Base-by-base conservation (phyloP, 2,329 filamentous ascomycete genomes). In the Cercospora zeina region DNA sequence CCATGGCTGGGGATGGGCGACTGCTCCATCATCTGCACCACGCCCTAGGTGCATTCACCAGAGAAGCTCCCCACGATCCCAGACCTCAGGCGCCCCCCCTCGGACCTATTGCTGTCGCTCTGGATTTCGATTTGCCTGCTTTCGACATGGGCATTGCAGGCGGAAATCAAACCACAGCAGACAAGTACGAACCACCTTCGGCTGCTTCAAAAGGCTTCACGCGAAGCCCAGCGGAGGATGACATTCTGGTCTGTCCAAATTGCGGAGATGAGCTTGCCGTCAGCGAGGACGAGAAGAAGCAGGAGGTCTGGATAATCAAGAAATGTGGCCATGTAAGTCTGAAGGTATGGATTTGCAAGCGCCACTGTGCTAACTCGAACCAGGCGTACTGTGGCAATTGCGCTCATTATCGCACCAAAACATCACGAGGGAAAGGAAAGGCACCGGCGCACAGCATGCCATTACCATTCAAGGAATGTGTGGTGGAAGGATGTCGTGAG, bases 301-400 rank as follows among this genome's bases (percentile, higher is more conserved):
- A 90, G 72, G 89, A 96, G 70, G 93, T 97, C 65, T 97, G 93
- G 92, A 89, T 95, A 0, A 83, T 95, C 36, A 96, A 93, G 76
- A 83, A 83, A 56, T 99, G 95, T 74, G 95, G 95, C 67, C 95
- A 99, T 79, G 95, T 97, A 83, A 76, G 85, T 81, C 33, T 3
- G 16, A 11, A 14, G 21, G 49, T 10, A 16, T 55, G 11, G 21
- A 62, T 24, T 27, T 11, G 39, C 19, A 61, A 49, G 30, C 7
- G 27, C 33, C 51, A 31, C 33, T 21, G 8, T 50, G 54, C 68
- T 61, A 21, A 69, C 49, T 36, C 30, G 14, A 19, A 45, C 14
- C 58, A 83, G 81, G 80, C 81, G 2, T 84, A 84, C 64, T 84
- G 82, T 67, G 82, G 82, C 55, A 75, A 77, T 61, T 84, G 82